These are phyloP conservation scores for Brassica balearica DNA, from an alignment of 441 rosid species.

Conservation along the genomic window DNA sequence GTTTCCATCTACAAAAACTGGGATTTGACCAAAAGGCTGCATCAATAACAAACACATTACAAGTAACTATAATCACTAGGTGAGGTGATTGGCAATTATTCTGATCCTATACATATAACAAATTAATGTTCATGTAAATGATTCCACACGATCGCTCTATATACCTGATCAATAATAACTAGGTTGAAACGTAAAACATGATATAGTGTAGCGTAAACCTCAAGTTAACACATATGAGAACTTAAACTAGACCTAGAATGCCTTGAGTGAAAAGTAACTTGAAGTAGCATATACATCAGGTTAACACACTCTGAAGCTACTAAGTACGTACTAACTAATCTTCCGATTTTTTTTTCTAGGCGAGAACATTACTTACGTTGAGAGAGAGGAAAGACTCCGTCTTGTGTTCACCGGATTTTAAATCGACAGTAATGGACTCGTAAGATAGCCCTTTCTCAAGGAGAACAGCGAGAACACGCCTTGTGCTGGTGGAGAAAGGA, in stretches of 20 bases:
- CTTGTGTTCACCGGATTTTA: slow-evolving; percentile 63
- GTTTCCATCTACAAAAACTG: slow-evolving; percentile 48
- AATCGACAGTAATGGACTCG: slow-evolving; percentile 54
- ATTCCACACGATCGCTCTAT: neutral
- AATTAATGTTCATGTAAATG: neutral
- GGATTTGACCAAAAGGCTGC: slow-evolving; percentile 59
- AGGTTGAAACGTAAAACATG: neutral
- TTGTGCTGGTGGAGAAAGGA: slow-evolving; percentile 53
- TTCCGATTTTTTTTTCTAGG: neutral
- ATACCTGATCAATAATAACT: neutral
- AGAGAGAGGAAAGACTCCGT: slow-evolving; percentile 54
- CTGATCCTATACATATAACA: neutral
- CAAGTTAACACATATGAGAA: neutral
- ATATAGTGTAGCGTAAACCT: neutral
- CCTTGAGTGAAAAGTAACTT: neutral
- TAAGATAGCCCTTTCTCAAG: slow-evolving; percentile 64
- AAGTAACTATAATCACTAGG: slow-evolving; percentile 3
- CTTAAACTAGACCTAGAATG: neutral
- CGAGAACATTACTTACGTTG: slow-evolving; percentile 49
- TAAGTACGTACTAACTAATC: neutral
- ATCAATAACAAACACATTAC: slow-evolving; percentile 10
- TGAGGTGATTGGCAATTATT: neutral
- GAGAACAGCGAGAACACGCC: slow-evolving; percentile 58
- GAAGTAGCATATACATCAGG: neutral
- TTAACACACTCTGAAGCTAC: neutral